A percentile compares a stretch with the other conserved stretches of the same genome.
phyloP scores from a whole-genome alignment of 164 flowering plant genomes.

The Vitis cinerea region DNA sequence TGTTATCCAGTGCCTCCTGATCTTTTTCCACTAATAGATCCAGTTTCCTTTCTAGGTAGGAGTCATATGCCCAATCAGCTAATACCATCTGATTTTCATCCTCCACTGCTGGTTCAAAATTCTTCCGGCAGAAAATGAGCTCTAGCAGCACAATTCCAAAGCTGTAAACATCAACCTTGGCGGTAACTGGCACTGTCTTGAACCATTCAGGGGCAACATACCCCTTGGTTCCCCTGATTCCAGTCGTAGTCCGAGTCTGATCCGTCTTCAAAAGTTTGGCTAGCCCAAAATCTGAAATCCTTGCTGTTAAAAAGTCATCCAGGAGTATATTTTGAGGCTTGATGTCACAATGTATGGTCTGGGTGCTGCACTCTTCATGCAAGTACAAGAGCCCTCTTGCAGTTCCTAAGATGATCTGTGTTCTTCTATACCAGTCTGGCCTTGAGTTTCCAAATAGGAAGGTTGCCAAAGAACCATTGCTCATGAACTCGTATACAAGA shows the following conservation, averaged over 20 bases:
- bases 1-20: constrained; percentile 4
- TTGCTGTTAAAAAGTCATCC: constrained; percentile 13
- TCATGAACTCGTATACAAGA: constrained; percentile 20
- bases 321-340: constrained; percentile 27
- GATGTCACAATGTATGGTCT: constrained; percentile 26
- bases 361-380: constrained; percentile 27
- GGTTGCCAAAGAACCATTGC: constrained; percentile 19
- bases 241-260: constrained; percentile 20
- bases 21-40: constrained; percentile 3
- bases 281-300: constrained; percentile 17
- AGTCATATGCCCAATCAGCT: constrained; percentile 14
- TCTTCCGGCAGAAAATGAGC: constrained; percentile 25
- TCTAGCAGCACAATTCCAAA: constrained; percentile 29
- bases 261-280: constrained; percentile 18
- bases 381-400: constrained; percentile 21
- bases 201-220: constrained; percentile 29
- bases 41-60: background rate
- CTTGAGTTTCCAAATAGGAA: constrained; percentile 11
- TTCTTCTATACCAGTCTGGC: constrained; percentile 18
- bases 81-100: background rate
- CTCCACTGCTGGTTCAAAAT: constrained; percentile 2
- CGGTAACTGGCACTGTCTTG: constrained; percentile 17
- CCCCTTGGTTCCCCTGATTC: constrained; percentile 22
- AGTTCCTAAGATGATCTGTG: constrained; percentile 5
- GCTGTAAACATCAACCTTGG: constrained; percentile 28